A percentile compares a stretch with the other conserved stretches of the same genome.
These are phyloP conservation scores for Lumnitzera littorea DNA, from an alignment of 345 rosid species.

Conservation along the genomic window DNA sequence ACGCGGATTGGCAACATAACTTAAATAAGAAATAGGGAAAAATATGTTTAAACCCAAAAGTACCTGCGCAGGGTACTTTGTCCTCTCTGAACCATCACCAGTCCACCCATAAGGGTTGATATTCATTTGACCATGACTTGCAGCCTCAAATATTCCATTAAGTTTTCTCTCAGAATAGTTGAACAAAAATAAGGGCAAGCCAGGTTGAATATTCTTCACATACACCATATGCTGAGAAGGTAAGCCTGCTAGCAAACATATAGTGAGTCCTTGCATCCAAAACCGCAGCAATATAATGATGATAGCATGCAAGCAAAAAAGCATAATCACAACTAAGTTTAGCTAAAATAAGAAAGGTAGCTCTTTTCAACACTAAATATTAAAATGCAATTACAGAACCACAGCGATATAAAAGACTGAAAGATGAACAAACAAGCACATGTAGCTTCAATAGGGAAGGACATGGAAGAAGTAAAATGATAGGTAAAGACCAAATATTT, in stretches of 20 bases:
- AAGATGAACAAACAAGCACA: background rate
- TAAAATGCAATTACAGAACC: too few species aligned
- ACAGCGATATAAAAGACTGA: background rate
- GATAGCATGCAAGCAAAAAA: too few species aligned
- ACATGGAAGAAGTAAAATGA: background rate
- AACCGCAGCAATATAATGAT: background rate
- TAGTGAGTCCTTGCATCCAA: constrained; percentile 7
- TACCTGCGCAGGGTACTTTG: constrained; percentile 80
- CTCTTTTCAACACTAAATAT: too few species aligned
- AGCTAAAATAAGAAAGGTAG: too few species aligned
- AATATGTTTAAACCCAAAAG: background rate
- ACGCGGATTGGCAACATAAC: background rate
- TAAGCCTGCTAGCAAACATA: constrained; percentile 38
- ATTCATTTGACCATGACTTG: constrained; percentile 53
- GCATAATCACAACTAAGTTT: too few species aligned
- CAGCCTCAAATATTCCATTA: constrained; percentile 77
- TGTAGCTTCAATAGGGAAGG: background rate
- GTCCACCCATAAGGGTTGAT: constrained; percentile 75
- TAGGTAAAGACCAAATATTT: constrained; percentile 54
- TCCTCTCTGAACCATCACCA: constrained; percentile 41
- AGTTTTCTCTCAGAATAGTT: constrained; percentile 69
- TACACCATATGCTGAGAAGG: constrained; percentile 46
- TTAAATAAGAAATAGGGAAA: background rate
- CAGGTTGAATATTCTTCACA: constrained; percentile 49
- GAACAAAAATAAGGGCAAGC: constrained; percentile 76